These are phyloP conservation scores for Rhizopus sp. DNA, from an alignment of 371 early-diverging fungal genomes.

Conservation along the genomic window DNA sequence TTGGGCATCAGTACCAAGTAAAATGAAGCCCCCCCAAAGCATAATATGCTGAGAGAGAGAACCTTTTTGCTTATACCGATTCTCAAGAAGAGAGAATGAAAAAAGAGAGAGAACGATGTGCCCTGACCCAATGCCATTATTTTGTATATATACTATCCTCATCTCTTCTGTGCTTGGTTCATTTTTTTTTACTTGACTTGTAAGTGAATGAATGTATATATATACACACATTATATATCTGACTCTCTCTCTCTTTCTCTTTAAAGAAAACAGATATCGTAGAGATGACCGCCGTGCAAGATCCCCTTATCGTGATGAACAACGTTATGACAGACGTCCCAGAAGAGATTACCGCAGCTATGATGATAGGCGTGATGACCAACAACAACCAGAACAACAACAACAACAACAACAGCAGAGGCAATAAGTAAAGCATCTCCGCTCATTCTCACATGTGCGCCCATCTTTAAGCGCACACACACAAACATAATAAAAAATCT, in stretches of 20 bases:
- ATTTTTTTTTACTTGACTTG: too few species aligned
- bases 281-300: conserved; percentile 31
- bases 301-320: conserved; percentile 20
- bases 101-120: not conserved
- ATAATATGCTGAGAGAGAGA: not conserved
- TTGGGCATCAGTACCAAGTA: conserved; percentile 1
- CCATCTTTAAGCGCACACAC: too few species aligned
- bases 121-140: not conserved
- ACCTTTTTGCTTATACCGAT: not conserved
- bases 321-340: conserved; percentile 27
- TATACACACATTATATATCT: not conserved
- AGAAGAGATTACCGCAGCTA: conserved; percentile 25
- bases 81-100: not conserved
- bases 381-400: too few species aligned
- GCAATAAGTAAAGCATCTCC: not conserved
- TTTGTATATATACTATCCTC: not conserved
- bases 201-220: not conserved
- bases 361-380: not conserved
- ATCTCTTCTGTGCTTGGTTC: too few species aligned
- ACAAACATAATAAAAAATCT: too few species aligned
- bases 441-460: too few species aligned
- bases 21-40: not conserved
- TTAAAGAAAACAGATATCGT: conserved; percentile 12
- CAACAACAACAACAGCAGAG: not conserved
- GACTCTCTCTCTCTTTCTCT: conserved; percentile 3